Percentiles rank a stretch among this genome's conserved stretches.
Conservation (phyloP, 2,329 filamentous ascomycete species). For the Aurifilum marmelostoma region DNA sequence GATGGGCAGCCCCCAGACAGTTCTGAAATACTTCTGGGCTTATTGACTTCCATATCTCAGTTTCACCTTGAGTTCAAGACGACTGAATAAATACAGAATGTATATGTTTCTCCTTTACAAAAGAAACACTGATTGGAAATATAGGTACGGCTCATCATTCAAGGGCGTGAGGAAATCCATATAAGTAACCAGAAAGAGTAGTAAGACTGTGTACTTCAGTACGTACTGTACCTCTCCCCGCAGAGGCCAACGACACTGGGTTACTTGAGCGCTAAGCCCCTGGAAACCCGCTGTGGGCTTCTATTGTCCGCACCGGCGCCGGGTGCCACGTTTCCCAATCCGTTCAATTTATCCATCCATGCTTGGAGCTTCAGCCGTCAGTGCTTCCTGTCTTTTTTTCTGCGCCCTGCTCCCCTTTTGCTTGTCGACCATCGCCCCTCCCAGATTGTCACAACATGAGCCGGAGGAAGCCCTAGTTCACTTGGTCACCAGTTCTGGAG, state of each 20-base stretch:
- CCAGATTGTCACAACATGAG: conserved; percentile 20
- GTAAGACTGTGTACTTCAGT: not conserved
- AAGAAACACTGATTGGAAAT: too few relatives aligned
- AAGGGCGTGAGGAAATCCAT: too few relatives aligned
- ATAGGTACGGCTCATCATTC: too few relatives aligned
- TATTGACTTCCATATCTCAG: too few relatives aligned
- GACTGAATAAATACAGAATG: too few relatives aligned
- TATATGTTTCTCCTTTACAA: too few relatives aligned
- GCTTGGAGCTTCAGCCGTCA: not conserved
- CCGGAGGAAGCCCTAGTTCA: conserved; percentile 10
- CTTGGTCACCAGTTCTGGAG: conserved; percentile 18
- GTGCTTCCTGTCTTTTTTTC: not conserved
- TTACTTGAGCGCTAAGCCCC: not conserved
- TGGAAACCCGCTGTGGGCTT: not conserved
- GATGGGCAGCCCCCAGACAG: not conserved
- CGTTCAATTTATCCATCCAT: not conserved
- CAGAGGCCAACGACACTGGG: not conserved
- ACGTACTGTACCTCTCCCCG: not conserved
- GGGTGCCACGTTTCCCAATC: conserved; percentile 7
- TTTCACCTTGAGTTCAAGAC: too few relatives aligned
- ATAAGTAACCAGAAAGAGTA: not conserved
- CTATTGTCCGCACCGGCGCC: conserved; percentile 2
- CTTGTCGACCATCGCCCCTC: not conserved
- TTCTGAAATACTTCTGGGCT: not conserved
- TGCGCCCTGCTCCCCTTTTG: not conserved